phyloP scores from a whole-genome alignment of 768 basidiomycete genomes.

The Cystobasidiopsis lactophilus region DNA sequence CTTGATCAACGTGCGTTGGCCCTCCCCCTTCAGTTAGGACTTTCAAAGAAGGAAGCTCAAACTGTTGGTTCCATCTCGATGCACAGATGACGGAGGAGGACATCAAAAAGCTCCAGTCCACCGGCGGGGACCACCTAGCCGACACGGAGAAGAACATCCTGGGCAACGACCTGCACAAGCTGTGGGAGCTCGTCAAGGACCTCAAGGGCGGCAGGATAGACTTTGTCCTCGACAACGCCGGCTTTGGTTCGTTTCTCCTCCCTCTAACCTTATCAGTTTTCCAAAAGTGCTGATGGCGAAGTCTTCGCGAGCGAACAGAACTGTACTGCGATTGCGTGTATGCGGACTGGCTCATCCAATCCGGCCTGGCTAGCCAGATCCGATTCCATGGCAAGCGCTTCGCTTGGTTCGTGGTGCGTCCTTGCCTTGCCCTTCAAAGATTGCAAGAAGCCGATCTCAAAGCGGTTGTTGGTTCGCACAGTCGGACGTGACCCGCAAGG shows the following conservation, averaged over 20 bases:
- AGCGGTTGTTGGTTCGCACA: background rate
- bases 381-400: conserved; percentile 91
- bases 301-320: background rate
- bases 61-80: background rate
- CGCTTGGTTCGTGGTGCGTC: conserved; percentile 49
- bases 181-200: conserved; percentile 54
- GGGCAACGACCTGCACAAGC: conserved; percentile 49
- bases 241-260: conserved; percentile 59
- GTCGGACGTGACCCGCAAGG: conserved; percentile 74
- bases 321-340: conserved; percentile 23
- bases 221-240: conserved; percentile 71
- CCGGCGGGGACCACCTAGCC: conserved; percentile 82
- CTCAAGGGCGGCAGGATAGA: conserved; percentile 52
- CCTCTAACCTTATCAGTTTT: too few species aligned
- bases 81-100: conserved; percentile 56
- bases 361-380: conserved; percentile 59
- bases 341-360: conserved; percentile 84
- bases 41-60: background rate
- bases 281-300: background rate
- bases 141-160: conserved; percentile 92
- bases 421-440: background rate
- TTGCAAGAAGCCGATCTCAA: conserved; percentile 6
- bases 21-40: background rate
- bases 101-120: conserved; percentile 86
- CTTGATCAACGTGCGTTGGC: conserved; percentile 42